Conservation (phyloP, 2,329 filamentous ascomycete genomes). For the Neocucurbitaria cava region DNA sequence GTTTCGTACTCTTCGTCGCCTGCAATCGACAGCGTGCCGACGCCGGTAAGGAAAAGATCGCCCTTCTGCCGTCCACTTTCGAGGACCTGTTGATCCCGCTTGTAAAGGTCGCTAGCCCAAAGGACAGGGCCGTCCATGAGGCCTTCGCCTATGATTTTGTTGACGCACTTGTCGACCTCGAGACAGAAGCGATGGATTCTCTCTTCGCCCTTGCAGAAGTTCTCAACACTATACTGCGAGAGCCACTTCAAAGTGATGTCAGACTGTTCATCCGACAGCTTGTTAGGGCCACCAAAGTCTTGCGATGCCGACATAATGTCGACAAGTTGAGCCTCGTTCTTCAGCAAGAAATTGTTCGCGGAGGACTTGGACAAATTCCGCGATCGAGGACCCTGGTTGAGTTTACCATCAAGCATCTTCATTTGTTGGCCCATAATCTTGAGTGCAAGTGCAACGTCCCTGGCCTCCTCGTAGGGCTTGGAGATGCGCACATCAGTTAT, state of each 20-base stretch:
- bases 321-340: constrained; percentile 83
- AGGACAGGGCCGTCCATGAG: constrained; percentile 85
- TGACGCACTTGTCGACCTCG: constrained; percentile 86
- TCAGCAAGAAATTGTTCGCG: constrained; percentile 70
- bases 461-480: constrained; percentile 83
- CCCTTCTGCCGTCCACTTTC: constrained; percentile 59
- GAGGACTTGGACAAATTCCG: constrained; percentile 55
- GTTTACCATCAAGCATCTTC: constrained; percentile 50
- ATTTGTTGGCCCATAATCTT: constrained; percentile 81
- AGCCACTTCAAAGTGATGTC: constrained; percentile 86
- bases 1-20: constrained; percentile 56
- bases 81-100: constrained; percentile 73
- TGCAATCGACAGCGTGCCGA: constrained; percentile 57
- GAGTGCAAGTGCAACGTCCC: constrained; percentile 83
- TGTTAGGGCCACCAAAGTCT: constrained; percentile 89
- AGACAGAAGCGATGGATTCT: constrained; percentile 92
- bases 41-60: constrained; percentile 55
- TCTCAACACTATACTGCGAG: constrained; percentile 80
- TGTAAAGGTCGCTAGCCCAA: constrained; percentile 90
- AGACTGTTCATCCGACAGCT: constrained; percentile 93
- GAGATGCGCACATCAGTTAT: constrained; percentile 93
- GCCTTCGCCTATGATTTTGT: constrained; percentile 82
- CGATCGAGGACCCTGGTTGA: constrained; percentile 48
- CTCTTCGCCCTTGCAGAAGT: constrained; percentile 94
- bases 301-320: constrained; percentile 83